Base-by-base conservation (phyloP, 1,284 basidiomycete species). In the Neonothopanus nambi region DNA sequence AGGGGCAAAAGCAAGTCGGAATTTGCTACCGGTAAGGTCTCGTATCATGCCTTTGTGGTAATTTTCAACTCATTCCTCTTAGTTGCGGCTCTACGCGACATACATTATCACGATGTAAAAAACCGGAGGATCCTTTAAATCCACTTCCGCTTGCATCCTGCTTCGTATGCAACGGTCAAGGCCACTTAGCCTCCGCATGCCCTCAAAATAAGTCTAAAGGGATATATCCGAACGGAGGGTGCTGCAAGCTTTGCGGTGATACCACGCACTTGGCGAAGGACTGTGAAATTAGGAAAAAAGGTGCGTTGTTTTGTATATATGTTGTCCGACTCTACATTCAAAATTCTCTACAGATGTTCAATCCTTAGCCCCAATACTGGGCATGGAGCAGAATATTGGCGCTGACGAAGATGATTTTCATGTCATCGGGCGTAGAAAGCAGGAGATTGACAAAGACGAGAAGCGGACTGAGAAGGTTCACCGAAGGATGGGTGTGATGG, bases 331-430 rank as follows among this genome's bases (percentile, higher is more conserved):
- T 67, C 52, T 44, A 58, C 6, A 55, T 62, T 13, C 63, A 67
- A 24, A 61, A 61, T 8, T 20, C 11, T 59, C 65, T 28, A 60
- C 68, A 62, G 71, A 73, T 48, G 61, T 63, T 0, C 62, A 63
- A 0, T 61, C 67, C 28, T 64, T 63, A 5, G 63, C 70, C 0
- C 56, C 73, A 0, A 67, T 84, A 18, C 68, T 85, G 3, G 84
- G 80, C 26, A 78, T 76, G 2, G 80, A 80, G 3, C 66, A 65
- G 36, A 78, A 75, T 39, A 82, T 80, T 0, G 92, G 93, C 11
- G 87, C 93, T 1, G 94, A 96, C 65, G 94, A 97, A 70, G 94
- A 96, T 65, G 93, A 96, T 65, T 96, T 95, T 71, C 93, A 95
- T 69, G 78, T 77, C 5, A 79, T 92, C 65, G 86, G 85, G 61